A percentile compares a stretch with the other conserved stretches of the same genome.
Conservation (phyloP, 2,329 filamentous ascomycete species). For the Neospermospora avenae region DNA sequence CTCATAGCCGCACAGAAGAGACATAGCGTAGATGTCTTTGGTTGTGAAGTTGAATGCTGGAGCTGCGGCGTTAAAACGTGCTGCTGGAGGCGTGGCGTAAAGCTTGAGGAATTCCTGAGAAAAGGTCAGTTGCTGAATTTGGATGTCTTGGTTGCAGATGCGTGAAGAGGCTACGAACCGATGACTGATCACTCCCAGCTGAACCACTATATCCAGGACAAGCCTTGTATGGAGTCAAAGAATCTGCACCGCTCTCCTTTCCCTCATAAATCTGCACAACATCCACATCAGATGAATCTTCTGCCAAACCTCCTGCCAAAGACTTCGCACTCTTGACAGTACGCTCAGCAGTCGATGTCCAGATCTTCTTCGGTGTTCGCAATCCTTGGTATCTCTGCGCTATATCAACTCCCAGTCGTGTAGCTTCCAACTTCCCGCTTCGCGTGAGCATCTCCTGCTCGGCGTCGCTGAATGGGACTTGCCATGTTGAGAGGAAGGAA, state of each 20-base stretch:
- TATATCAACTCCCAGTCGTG: conserved; percentile 30
- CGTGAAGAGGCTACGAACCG: conserved; percentile 24
- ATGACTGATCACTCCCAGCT: conserved; percentile 45
- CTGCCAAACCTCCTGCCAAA: conserved; percentile 46
- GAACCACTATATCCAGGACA: conserved; percentile 50
- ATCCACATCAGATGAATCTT: conserved; percentile 41
- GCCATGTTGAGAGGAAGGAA: conserved; percentile 30
- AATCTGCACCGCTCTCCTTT: conserved; percentile 46
- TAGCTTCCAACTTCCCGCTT: conserved; percentile 29
- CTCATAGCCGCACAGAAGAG: conserved; percentile 49
- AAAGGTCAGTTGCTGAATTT: neutral
- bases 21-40: conserved; percentile 49
- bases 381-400: conserved; percentile 36
- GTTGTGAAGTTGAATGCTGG: conserved; percentile 51
- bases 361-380: conserved; percentile 45
- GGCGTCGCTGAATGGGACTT: conserved; percentile 27
- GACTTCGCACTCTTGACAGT: conserved; percentile 47
- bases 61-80: conserved; percentile 43
- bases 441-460: conserved; percentile 31
- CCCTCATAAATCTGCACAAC: conserved; percentile 45
- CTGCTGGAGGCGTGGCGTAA: conserved; percentile 49
- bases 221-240: conserved; percentile 51
- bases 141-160: neutral
- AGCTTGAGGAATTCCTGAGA: conserved; percentile 38
- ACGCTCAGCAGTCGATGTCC: conserved; percentile 50